Evolutionary conservation across 1,284 basidiomycete genomes (phyloP), one percentile per base, ranked within the genome.

Genomic region (Thelephora terrestris): DNA sequence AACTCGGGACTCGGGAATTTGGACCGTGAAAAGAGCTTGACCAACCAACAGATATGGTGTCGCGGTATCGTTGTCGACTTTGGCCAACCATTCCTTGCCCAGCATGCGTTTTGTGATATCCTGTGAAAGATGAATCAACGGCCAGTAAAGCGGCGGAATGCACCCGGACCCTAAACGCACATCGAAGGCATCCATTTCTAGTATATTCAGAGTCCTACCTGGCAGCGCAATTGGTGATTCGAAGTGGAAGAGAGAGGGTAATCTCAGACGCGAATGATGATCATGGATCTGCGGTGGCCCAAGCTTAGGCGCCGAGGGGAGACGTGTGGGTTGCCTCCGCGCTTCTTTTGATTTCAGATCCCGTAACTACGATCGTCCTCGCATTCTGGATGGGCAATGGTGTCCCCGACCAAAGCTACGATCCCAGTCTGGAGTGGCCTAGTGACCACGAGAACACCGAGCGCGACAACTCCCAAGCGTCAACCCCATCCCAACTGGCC

Each of bases 11-110:
- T 21, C 54, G 39, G 52, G 50, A 20, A 10, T 35, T 18, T 18
- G 12, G 37, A 34, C 20, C 42, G 12, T 20, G 40, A 49, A 47
- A 49, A 50, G 35, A 53, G 49, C 43, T 39, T 36, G 50, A 76
- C 78, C 56, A 59, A 87, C 85, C 58, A 85, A 64, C 51, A 88
- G 72, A 64, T 86, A 87, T 25, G 83, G 78, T 3, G 69, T 76
- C 2, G 82, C 79, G 7, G 65, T 74, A 38, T 67, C 65, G 45
- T 67, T 66, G 57, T 85, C 78, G 48, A 74, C 67, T 62, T 81
- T 82, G 21, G 75, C 75, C 14, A 88, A 69, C 85, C 85, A 88
- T 61, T 85, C 82, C 59, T 78, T 82, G 48, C 65, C 64, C 24
- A 82, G 63, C 36, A 88, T 70, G 27, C 65, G 59, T 49, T 75